Percentiles rank a stretch among this genome's conserved stretches.
Conservation (phyloP, 768 basidiomycete genomes). For the Dioszegia hungarica region DNA sequence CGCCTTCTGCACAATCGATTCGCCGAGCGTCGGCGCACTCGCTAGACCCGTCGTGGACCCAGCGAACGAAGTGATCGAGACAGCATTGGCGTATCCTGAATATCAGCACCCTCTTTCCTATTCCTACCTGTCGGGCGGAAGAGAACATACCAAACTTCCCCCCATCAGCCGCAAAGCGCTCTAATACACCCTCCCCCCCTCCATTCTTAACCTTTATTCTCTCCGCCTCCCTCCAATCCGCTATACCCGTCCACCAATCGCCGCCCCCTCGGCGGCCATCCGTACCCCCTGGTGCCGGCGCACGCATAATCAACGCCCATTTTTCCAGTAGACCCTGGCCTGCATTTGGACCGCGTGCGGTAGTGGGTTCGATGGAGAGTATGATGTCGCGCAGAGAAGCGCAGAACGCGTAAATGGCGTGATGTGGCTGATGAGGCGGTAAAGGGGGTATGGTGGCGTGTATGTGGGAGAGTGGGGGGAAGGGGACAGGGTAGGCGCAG, state of each 20-base stretch:
- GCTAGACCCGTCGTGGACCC: neutral
- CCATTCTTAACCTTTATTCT: conserved; percentile 7
- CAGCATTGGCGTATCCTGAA: conserved; percentile 27
- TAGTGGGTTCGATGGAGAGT: conserved; percentile 18
- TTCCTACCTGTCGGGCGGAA: neutral
- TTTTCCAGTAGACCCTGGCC: conserved; percentile 1
- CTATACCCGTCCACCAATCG: conserved; percentile 36
- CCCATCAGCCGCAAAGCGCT: conserved; percentile 20
- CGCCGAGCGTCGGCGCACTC: conserved; percentile 9
- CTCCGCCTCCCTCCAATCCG: conserved; percentile 20
- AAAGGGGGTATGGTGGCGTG: conserved; percentile 31
- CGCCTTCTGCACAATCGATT: conserved; percentile 24
- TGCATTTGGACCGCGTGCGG: neutral
- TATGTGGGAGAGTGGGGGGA: conserved; percentile 29
- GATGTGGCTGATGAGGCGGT: conserved; percentile 31
- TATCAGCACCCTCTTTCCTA: neutral
- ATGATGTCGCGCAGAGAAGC: conserved; percentile 25
- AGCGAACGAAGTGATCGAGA: conserved; percentile 22
- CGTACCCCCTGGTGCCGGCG: conserved; percentile 16
- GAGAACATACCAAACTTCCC: conserved; percentile 25
- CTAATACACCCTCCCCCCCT: conserved; percentile 12
- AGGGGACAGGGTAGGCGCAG: conserved; percentile 35
- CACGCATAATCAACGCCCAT: conserved; percentile 39
- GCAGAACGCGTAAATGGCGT: conserved; percentile 41
- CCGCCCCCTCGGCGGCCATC: neutral